Percentiles rank a stretch among this genome's conserved stretches.
phyloP scores from a whole-genome alignment of 495 filamentous ascomycete species.

The Penicillium cataractarum region DNA sequence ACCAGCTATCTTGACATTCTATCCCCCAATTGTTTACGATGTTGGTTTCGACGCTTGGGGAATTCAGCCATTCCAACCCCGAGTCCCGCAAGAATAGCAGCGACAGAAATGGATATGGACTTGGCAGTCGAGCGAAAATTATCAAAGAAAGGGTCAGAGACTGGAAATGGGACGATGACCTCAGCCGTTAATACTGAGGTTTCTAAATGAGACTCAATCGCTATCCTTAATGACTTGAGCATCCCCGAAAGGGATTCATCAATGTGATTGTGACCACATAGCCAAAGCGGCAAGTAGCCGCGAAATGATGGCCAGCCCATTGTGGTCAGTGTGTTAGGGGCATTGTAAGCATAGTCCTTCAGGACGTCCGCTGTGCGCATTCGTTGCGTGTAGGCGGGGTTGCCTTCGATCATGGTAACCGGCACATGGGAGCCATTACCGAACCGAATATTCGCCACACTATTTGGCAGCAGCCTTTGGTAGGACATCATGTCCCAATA shows the following conservation, averaged over 20 bases:
- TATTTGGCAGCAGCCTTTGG: no score
- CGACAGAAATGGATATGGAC: background rate
- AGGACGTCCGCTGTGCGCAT: no score
- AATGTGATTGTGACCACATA: background rate
- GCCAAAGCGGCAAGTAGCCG: slow-evolving; percentile 1
- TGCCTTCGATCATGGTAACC: no score
- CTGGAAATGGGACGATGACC: background rate
- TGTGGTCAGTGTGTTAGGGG: background rate
- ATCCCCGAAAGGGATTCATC: background rate
- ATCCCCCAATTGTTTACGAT: no score
- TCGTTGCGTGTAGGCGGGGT: no score
- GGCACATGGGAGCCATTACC: no score
- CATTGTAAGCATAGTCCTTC: no score
- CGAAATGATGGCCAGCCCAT: background rate
- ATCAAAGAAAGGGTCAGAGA: background rate
- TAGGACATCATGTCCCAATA: no score
- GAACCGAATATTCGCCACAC: no score
- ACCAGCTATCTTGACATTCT: no score
- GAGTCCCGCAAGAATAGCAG: background rate
- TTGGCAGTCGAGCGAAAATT: background rate
- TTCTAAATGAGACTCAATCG: background rate
- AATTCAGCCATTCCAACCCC: no score
- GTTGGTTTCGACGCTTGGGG: no score
- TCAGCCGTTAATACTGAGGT: background rate
- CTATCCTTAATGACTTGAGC: slow-evolving; percentile 1